Percentiles rank a stretch among this genome's conserved stretches.
Evolutionary conservation across 2,329 filamentous ascomycete species (phyloP).

Genomic region (Fusarium luffae): DNA sequence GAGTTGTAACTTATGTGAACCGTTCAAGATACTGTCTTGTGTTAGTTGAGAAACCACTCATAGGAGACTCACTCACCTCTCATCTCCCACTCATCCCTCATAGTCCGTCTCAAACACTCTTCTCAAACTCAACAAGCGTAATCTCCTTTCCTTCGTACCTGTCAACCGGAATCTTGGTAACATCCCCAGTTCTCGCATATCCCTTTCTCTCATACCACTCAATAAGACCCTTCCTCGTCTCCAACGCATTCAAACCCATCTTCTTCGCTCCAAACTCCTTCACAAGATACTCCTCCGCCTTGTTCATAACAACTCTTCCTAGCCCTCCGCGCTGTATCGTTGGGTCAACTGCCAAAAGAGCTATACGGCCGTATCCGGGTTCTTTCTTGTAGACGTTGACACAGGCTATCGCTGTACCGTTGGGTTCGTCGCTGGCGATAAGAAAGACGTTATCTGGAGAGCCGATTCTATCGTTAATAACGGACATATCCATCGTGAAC

Average conservation of each 20-base stretch:
- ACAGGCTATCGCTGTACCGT: constrained; percentile 42
- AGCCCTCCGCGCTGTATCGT: constrained; percentile 48
- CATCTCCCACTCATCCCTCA: background rate
- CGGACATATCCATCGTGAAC: constrained; percentile 76
- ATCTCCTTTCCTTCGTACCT: constrained; percentile 41
- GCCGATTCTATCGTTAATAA: constrained; percentile 65
- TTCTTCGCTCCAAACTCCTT: constrained; percentile 43
- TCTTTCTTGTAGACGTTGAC: constrained; percentile 45
- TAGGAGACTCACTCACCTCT: background rate
- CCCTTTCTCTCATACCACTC: constrained; percentile 52
- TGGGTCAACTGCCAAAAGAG: constrained; percentile 51
- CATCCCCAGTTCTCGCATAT: constrained; percentile 50
- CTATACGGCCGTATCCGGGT: constrained; percentile 46
- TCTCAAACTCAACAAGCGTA: constrained; percentile 52
- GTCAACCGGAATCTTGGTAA: constrained; percentile 48
- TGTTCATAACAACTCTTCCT: constrained; percentile 49
- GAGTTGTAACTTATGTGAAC: background rate
- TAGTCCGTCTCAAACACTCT: constrained; percentile 32
- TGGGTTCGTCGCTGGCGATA: constrained; percentile 38
- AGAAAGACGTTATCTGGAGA: constrained; percentile 47
- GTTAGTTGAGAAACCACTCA: background rate
- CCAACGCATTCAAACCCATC: constrained; percentile 51
- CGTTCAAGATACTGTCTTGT: background rate
- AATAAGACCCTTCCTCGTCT: constrained; percentile 49
- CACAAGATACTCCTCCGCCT: constrained; percentile 48